Evolutionary conservation across 2,329 filamentous ascomycete genomes (phyloP), one percentile per base, ranked within the genome.

Genomic region (Parafenestella ontariensis): DNA sequence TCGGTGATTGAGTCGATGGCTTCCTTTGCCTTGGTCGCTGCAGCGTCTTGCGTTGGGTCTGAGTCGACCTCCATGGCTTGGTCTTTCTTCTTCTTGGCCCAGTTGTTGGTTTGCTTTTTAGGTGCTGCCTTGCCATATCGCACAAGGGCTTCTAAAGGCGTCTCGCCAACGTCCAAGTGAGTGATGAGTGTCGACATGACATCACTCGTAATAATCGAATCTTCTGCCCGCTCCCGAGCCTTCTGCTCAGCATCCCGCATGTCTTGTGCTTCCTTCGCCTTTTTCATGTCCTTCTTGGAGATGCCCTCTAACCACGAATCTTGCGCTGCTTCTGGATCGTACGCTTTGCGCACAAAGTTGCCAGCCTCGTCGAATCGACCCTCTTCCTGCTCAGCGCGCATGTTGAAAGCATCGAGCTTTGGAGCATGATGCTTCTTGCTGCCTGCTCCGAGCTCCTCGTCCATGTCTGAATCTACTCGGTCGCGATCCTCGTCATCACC

Each of bases 361-460:
- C 94, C 94, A 1, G 88, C 81, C 65, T 95, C 90, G 72, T 99
- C 95, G 68, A 97, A 99, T 10, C 87, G 85, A 1, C 95, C 95
- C 65, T 98, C 94, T 70, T 98, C 92, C 74, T 96, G 88, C 75
- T 99, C 95, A 11, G 85, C 81, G 54, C 86, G 87, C 83, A 99
- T 90, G 71, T 99, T 98, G 83, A 99, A 99, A 2, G 94, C 94
- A 75, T 98, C 95, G 5, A 99, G 84, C 73, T 95, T 91, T 1
- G 95, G 95, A 1, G 95, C 95, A 75, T 97, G 92, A 67, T 88
- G 90, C 79, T 97, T 98, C 66, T 96, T 89, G 1, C 90, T 90
- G 13, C 95, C 95, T 1, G 91, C 89, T 1, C 95, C 95, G 5
- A 99, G 82, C 74, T 99, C 95, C 49, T 93, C 89, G 64, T 97